These are phyloP conservation scores for Cinnamomum micranthum DNA, from an alignment of 164 flowering plant genomes.

Conservation along the genomic window DNA sequence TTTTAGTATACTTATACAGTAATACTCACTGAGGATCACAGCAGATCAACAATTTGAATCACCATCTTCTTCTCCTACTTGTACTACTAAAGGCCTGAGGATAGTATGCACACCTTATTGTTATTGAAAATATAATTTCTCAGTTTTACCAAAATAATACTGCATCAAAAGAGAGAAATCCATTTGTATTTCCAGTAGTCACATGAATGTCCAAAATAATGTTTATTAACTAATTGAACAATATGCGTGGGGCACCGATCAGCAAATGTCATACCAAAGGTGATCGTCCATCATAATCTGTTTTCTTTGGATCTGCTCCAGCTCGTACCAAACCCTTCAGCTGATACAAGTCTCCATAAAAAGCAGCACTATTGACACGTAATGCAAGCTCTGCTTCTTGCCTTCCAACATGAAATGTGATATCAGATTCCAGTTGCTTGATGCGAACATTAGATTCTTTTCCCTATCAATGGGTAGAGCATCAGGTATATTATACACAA, in stretches of 20 bases:
- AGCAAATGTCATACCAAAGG: slow-evolving; percentile 65
- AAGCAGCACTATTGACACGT: slow-evolving; percentile 79
- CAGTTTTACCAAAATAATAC: background rate
- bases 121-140: background rate
- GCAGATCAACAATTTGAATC: too few species aligned
- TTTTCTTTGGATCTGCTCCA: slow-evolving; percentile 87
- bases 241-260: background rate
- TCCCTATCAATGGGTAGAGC: slow-evolving; percentile 40
- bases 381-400: slow-evolving; percentile 88
- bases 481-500: background rate
- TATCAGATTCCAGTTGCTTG: slow-evolving; percentile 77
- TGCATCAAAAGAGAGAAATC: background rate
- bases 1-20: too few species aligned
- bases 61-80: too few species aligned
- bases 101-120: background rate
- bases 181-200: background rate
- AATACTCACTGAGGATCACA: too few species aligned
- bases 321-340: slow-evolving; percentile 65
- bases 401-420: slow-evolving; percentile 67
- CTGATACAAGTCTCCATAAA: slow-evolving; percentile 71
- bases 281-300: slow-evolving; percentile 90
- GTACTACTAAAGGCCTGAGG: background rate
- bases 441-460: slow-evolving; percentile 52
- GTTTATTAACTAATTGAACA: background rate
- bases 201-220: slow-evolving; percentile 2